phyloP scores from a whole-genome alignment of 306 rosid species.

The Albizia julibrissin region DNA sequence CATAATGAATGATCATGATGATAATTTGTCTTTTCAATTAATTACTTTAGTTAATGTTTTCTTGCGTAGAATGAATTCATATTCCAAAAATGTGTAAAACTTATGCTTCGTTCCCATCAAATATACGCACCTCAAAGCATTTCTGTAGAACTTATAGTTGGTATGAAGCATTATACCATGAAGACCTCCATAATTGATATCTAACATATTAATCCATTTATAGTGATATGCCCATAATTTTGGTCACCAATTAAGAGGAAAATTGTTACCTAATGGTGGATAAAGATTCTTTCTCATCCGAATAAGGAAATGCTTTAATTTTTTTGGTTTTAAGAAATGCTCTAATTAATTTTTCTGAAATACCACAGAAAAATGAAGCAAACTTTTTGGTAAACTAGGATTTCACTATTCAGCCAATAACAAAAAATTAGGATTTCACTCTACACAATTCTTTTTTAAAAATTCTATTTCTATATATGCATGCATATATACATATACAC shows the following conservation, averaged over 20 bases:
- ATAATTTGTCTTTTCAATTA: not conserved
- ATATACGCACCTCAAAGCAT: not conserved
- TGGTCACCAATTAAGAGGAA: not conserved
- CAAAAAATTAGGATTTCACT: too few relatives aligned
- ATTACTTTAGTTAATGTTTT: not conserved
- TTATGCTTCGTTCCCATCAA: not conserved
- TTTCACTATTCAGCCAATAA: too few relatives aligned
- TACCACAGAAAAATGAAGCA: not conserved
- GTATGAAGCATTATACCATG: not conserved
- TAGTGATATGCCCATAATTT: not conserved
- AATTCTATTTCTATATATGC: too few relatives aligned
- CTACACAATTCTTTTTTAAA: too few relatives aligned
- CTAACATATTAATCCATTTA: not conserved
- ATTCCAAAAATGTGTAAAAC: not conserved
- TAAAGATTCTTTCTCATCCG: not conserved
- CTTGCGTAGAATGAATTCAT: not conserved
- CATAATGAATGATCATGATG: not conserved
- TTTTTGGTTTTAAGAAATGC: too few relatives aligned
- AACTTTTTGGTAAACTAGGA: too few relatives aligned
- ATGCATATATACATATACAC: too few relatives aligned
- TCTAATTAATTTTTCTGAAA: not conserved
- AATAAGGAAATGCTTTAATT: not conserved
- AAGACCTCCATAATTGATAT: not conserved
- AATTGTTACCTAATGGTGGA: not conserved
- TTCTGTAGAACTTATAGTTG: not conserved